Conservation (phyloP, 108 stramenopile genomes). For the Cylindrotheca closterium region DNA sequence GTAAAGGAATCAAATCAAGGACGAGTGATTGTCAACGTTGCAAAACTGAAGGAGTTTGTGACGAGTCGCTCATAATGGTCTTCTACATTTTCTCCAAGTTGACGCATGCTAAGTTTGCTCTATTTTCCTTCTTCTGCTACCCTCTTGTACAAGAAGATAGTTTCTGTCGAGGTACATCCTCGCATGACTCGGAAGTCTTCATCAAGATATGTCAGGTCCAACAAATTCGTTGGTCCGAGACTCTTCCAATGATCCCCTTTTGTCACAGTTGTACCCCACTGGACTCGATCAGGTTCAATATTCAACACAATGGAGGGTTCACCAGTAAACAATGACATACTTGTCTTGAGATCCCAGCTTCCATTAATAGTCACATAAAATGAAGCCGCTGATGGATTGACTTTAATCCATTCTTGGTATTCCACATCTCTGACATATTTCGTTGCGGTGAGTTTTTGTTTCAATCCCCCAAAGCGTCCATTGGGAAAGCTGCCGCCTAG, state of each 20-base stretch:
- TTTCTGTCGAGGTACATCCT: slow-evolving; percentile 79
- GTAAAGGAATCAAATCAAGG: slow-evolving; percentile 53
- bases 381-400: slow-evolving; percentile 50
- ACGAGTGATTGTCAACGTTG: slow-evolving; percentile 35
- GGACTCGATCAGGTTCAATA: slow-evolving; percentile 71
- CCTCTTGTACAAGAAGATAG: slow-evolving; percentile 71
- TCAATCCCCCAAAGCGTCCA: slow-evolving; percentile 70
- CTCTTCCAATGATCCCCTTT: slow-evolving; percentile 88
- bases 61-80: slow-evolving; percentile 13
- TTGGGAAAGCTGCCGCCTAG: slow-evolving; percentile 77
- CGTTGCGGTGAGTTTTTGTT: slow-evolving; percentile 50
- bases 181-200: slow-evolving; percentile 82
- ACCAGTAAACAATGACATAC: slow-evolving; percentile 71
- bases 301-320: slow-evolving; percentile 60
- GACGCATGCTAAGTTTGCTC: neutral
- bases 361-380: slow-evolving; percentile 76
- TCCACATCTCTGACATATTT: slow-evolving; percentile 64
- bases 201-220: slow-evolving; percentile 77
- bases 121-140: neutral
- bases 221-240: slow-evolving; percentile 72
- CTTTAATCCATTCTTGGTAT: slow-evolving; percentile 74
- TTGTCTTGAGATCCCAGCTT: slow-evolving; percentile 72
- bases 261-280: slow-evolving; percentile 68
- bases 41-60: slow-evolving; percentile 31
- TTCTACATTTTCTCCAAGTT: neutral